phyloP scores from a whole-genome alignment of 306 rosid species.

The Casuarina cunninghamiana region DNA sequence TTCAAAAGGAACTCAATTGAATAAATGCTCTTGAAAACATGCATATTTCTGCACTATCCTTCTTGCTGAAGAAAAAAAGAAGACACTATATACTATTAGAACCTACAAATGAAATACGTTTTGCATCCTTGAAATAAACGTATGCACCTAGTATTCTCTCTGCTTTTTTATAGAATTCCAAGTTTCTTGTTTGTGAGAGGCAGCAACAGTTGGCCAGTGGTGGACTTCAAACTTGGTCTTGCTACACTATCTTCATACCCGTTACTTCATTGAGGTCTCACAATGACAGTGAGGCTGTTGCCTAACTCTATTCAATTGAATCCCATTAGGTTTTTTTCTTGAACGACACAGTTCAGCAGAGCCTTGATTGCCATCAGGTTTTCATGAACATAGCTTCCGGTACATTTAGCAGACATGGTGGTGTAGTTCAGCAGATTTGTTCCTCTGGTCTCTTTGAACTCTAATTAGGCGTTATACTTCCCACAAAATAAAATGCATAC shows the following conservation, averaged over 20 bases:
- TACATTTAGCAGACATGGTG: background rate
- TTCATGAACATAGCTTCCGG: background rate
- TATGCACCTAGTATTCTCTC: background rate
- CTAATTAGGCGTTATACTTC: background rate
- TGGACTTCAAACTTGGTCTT: background rate
- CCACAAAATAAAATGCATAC: background rate
- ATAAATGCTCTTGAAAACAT: background rate
- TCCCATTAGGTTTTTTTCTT: background rate
- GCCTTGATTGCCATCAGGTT: background rate
- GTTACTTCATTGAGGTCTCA: background rate
- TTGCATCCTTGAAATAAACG: background rate
- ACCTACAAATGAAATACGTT: background rate
- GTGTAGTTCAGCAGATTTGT: background rate
- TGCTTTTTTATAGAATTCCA: background rate
- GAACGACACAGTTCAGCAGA: too few relatives aligned
- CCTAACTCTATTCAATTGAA: too few relatives aligned
- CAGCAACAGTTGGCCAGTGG: background rate
- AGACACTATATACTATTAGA: background rate
- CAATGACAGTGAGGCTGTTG: background rate
- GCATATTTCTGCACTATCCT: background rate
- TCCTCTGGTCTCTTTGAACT: background rate
- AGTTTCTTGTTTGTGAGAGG: background rate
- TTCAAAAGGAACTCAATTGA: background rate
- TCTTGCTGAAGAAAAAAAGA: background rate
- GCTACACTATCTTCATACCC: background rate